Base-by-base conservation (phyloP, 176 grass and related monocot genomes). In the Rhipidocladum racemiflorum region DNA sequence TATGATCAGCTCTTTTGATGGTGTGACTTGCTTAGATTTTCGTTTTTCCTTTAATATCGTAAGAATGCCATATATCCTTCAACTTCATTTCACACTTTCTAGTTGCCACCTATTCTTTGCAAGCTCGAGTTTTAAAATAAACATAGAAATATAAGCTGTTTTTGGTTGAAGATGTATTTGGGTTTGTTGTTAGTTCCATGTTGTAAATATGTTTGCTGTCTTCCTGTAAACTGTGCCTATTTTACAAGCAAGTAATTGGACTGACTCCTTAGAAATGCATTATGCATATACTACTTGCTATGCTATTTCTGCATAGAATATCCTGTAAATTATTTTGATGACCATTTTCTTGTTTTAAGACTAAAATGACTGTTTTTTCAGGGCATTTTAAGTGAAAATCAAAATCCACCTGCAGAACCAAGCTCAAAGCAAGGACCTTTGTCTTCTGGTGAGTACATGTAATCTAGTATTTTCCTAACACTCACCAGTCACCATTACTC, bases 301-400 rank as follows among this genome's bases (percentile, higher is more conserved):
- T 45, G 76, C 16, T 73, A 23, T 72, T 49, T 49, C 66, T 62
- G 21, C n/a, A 85, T 65, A 65, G 56, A 50, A 34, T 74, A 44
- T n/a, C 0, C 18, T 86, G 59, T 23, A 28, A 72, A 72, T 27
- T 79, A 62, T 29, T 86, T 54, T 30, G 55, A 55, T 57, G 35
- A 20, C 9, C 24, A 35, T 53, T 56, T 70, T 16, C 50, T 24
- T 24, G 10, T 45, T 63, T 45, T 57, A 48, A 81, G 50, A 65
- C 18, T 82, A 71, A 78, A 83, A n/a, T 59, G 30, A 1, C 40
- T 50, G 35, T 39, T 86, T 62, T 74, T 84, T 91, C 86, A 93
- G 90, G 90, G 81, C 15, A 34, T 82, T 17, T 78, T 35, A 45
- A 72, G 40, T 72, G 90, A 85, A 82, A 83, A 85, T 81, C 82